Evolutionary conservation across 2,329 filamentous ascomycete species (phyloP), one percentile per base, ranked within the genome.

Genomic region (Xylaria hypoxylon): DNA sequence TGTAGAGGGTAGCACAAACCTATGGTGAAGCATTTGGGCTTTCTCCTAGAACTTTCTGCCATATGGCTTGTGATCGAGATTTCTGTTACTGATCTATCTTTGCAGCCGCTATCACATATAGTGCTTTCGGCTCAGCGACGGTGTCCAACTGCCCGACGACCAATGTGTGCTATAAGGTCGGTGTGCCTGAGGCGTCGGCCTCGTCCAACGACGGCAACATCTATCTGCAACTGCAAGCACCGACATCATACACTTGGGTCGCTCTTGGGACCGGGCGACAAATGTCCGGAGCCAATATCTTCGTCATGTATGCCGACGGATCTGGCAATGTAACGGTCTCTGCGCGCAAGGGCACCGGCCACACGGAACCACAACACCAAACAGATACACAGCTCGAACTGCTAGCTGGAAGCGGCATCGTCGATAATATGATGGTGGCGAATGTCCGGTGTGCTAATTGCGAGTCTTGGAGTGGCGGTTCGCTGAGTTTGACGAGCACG

Each of bases 241-340:
- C 86, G 1, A 80, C 80, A 2, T 79, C 78, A 5, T 85, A 85
- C 73, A 72, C 76, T 65, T 91, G 89, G 89, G 81, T 89, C 17
- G 85, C 81, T 8, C 79, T 90, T 19, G 89, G 86, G 33, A 86
- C 85, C 35, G 89, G 89, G 51, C 71, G 73, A 0, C 65, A 69
- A 47, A 91, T 91, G 89, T 45, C 75, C 15, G 85, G 82, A 35
- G 76, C 88, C 56, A 85, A 88, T 74, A 89, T 90, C 64, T 90
- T 91, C 73, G 69, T 91, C 72, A 81, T 90, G 70, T 91, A 91
- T 76, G 78, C 85, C 51, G 82, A 88, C 69, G 86, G 86, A 65
- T 69, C 71, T 3, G 84, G 85, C 67, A 90, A 90, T 73, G 81
- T 90, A 26, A 91, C 89, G 0, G 74, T 90, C 59, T 90, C 87